These are phyloP conservation scores for Pseudogymnoascus sp. DNA, from an alignment of 2,329 filamentous ascomycete species.

Conservation along the genomic window DNA sequence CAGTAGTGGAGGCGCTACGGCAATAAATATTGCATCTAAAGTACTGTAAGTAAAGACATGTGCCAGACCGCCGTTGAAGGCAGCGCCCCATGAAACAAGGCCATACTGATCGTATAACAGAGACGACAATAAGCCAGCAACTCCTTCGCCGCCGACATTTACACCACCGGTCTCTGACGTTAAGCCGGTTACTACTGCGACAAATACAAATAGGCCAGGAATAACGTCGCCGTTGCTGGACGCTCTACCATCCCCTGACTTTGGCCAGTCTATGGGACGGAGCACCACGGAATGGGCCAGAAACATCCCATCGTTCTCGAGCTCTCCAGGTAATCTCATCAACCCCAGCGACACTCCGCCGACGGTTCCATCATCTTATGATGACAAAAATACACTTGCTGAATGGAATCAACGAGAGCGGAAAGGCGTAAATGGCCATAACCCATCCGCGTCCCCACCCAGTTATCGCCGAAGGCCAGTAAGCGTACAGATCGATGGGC, in stretches of 20 bases:
- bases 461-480: conserved; percentile 39
- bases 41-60: conserved; percentile 22
- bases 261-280: conserved; percentile 22
- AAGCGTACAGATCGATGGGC: conserved; percentile 41
- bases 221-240: conserved; percentile 26
- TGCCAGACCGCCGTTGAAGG: neutral
- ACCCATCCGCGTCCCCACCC: conserved; percentile 27
- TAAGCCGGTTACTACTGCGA: conserved; percentile 19
- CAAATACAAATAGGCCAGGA: conserved; percentile 18
- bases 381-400: conserved; percentile 23
- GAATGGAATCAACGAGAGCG: conserved; percentile 26
- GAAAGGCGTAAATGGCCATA: conserved; percentile 19
- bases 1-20: conserved; percentile 24
- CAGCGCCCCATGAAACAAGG: neutral
- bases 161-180: conserved; percentile 23
- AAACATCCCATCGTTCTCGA: conserved; percentile 34
- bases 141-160: conserved; percentile 16
- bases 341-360: conserved; percentile 40
- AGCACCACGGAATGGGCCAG: conserved; percentile 39
- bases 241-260: conserved; percentile 25
- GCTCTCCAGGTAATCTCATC: conserved; percentile 36
- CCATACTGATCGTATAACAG: conserved; percentile 17
- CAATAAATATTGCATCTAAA: conserved; percentile 27
- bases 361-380: conserved; percentile 28
- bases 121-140: conserved; percentile 15